Conservation (phyloP, 2,329 filamentous ascomycete species). For the Fusarium oligoseptatum region DNA sequence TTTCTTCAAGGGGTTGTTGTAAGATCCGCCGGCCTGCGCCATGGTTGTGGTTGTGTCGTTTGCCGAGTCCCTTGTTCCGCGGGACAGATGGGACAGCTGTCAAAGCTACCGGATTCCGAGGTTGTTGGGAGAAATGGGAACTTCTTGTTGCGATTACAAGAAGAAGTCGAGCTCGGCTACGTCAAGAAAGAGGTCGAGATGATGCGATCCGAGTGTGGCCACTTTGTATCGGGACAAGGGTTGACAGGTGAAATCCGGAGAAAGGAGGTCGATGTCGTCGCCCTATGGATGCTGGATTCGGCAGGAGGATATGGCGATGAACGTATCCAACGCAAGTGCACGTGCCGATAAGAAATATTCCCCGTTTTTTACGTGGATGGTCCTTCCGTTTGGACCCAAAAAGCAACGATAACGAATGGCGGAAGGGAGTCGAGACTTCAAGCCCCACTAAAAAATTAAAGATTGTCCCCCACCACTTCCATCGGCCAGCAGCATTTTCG, state of each 20-base stretch:
- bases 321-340: constrained; percentile 35
- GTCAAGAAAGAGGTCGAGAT: constrained; percentile 7
- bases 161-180: constrained; percentile 7
- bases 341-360: constrained; percentile 44
- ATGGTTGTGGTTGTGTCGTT: constrained; percentile 64
- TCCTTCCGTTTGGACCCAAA: constrained; percentile 4
- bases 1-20: constrained; percentile 99
- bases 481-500: constrained; percentile 39
- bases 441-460: constrained; percentile 49
- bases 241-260: constrained; percentile 36
- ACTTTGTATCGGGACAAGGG: constrained; percentile 34
- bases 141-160: constrained; percentile 15
- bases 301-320: constrained; percentile 47
- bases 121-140: constrained; percentile 14
- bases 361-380: constrained; percentile 19
- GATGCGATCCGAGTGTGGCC: constrained; percentile 35
- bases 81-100: constrained; percentile 44
- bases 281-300: constrained; percentile 40
- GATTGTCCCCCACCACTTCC: constrained; percentile 45
- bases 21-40: constrained; percentile 86
- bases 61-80: constrained; percentile 22
- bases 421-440: constrained; percentile 20
- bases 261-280: constrained; percentile 46
- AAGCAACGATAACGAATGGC: constrained; percentile 9
- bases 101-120: constrained; percentile 34